These are phyloP conservation scores for Emergomyces orientalis DNA, from an alignment of 2,329 filamentous ascomycete species.

Conservation along the genomic window DNA sequence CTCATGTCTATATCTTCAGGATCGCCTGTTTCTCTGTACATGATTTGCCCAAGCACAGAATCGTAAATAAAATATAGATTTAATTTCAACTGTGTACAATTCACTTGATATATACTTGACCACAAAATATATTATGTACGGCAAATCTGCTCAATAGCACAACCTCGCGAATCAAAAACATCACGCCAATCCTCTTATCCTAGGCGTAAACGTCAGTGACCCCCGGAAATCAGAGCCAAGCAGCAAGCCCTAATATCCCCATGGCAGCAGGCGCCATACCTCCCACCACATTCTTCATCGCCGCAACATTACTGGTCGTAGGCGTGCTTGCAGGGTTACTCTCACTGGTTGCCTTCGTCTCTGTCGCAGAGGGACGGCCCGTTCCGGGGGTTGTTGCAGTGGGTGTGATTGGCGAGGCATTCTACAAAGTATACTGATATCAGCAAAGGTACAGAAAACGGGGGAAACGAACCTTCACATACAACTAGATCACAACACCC, in stretches of 20 bases:
- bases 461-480: not conserved
- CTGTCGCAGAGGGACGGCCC: not conserved
- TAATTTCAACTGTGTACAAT: not conserved
- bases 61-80: not conserved
- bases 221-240: not conserved
- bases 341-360: not conserved
- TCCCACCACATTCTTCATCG: not conserved
- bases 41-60: not conserved
- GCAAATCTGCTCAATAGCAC: not conserved
- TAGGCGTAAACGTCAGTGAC: too few species aligned
- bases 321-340: not conserved
- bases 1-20: not conserved
- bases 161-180: too few species aligned
- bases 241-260: slow-evolving; percentile 2
- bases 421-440: not conserved
- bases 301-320: slow-evolving; percentile 2
- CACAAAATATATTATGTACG: not conserved
- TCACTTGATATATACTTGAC: not conserved
- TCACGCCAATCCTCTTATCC: too few species aligned
- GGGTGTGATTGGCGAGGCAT: not conserved
- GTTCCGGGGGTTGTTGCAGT: not conserved
- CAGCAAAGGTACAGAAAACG: not conserved
- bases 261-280: not conserved
- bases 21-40: not conserved
- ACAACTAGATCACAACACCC: slow-evolving; percentile 10